Evolutionary conservation across 106 monocot genomes (phyloP).

Genomic region (Dioscorea alata): DNA sequence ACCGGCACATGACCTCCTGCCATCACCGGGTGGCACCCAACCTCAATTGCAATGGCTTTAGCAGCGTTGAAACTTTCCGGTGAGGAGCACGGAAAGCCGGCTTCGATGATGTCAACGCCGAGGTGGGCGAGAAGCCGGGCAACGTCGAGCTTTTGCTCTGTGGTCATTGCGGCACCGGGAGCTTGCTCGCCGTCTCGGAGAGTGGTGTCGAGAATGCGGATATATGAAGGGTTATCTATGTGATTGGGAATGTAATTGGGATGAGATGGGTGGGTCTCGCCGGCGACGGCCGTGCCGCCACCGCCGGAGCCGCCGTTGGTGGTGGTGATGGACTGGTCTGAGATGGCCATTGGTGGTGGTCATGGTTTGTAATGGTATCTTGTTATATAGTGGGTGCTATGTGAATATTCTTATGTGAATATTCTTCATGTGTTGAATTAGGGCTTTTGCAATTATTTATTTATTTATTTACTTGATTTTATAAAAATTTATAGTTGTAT

Average conservation of each 20-base stretch:
- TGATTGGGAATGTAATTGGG: conserved; percentile 70
- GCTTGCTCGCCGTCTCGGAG: conserved; percentile 99
- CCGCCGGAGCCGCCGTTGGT: no score
- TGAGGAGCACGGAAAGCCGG: conserved; percentile 87
- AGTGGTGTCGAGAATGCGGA: conserved; percentile 91
- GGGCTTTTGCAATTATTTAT: no score
- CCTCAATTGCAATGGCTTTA: conserved; percentile 61
- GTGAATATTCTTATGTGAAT: no score
- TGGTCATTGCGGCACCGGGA: conserved; percentile 96
- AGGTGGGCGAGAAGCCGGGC: conserved; percentile 69
- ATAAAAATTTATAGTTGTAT: no score
- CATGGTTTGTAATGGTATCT: no score
- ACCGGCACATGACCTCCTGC: conserved; percentile 71
- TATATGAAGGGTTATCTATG: conserved; percentile 68
- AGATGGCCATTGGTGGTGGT: no score
- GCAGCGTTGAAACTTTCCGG: conserved; percentile 85
- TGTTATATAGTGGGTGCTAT: no score
- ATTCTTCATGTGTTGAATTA: no score
- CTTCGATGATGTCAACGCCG: conserved; percentile 95
- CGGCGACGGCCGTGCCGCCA: no score
- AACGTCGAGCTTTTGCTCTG: conserved; percentile 70
- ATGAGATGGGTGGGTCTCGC: no score
- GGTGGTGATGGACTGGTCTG: no score
- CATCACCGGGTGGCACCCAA: conserved; percentile 47
- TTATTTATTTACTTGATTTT: no score